phyloP scores from a whole-genome alignment of 768 basidiomycete species.

The Tylopilus rubrobrunneus region DNA sequence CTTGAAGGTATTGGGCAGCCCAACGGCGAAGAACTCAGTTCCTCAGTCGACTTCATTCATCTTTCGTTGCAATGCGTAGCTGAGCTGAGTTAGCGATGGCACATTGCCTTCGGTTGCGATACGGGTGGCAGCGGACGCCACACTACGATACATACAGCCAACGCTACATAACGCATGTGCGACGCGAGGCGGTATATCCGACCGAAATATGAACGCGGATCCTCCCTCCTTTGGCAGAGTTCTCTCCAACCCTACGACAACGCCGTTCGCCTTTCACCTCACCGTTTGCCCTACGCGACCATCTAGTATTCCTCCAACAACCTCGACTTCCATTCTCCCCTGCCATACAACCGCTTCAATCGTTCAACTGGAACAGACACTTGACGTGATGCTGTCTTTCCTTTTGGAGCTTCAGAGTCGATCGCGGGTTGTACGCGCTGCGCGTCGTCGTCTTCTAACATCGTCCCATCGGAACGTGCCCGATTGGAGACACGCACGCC shows the following conservation, averaged over 20 bases:
- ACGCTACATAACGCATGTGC: not conserved
- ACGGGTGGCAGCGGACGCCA: not conserved
- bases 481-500: not conserved
- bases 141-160: not conserved
- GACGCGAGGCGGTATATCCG: conserved; percentile 4
- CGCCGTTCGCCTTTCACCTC: not conserved
- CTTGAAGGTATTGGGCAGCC: no score
- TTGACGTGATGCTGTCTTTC: not conserved
- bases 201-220: not conserved
- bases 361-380: not conserved
- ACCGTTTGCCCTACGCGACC: not conserved
- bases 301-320: conserved; percentile 1
- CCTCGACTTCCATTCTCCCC: conserved; percentile 11
- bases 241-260: not conserved
- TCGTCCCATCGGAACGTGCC: not conserved
- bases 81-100: not conserved
- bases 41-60: not conserved
- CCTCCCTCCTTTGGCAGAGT: not conserved
- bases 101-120: not conserved
- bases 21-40: not conserved
- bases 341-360: conserved; percentile 4
- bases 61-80: not conserved
- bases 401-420: not conserved
- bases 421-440: not conserved
- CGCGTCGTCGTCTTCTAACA: not conserved